A percentile compares a stretch with the other conserved stretches of the same genome.
These are phyloP conservation scores for Trametes cingulata DNA, from an alignment of 768 basidiomycete genomes.

Conservation along the genomic window DNA sequence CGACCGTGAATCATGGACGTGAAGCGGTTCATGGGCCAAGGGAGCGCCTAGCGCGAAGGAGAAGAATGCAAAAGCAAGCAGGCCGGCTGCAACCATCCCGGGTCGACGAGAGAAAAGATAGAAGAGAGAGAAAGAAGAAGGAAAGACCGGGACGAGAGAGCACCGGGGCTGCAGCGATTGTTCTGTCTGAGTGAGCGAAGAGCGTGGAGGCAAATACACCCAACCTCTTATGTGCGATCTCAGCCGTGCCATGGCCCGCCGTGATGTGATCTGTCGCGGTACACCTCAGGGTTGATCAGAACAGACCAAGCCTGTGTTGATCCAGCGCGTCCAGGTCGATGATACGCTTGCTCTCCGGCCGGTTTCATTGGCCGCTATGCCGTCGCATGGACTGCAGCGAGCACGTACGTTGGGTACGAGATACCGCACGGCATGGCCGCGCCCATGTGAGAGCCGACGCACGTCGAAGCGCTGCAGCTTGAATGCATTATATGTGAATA, in stretches of 20 bases:
- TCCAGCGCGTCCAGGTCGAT: too few species aligned
- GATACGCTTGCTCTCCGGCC: neutral
- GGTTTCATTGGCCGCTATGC: too few species aligned
- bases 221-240: too few species aligned
- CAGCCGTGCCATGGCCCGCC: too few species aligned
- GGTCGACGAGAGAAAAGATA: neutral
- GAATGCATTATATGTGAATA: neutral
- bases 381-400: too few species aligned
- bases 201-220: too few species aligned
- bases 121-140: neutral
- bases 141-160: neutral
- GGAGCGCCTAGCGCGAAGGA: slow-evolving; percentile 25
- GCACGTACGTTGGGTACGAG: neutral
- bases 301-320: too few species aligned
- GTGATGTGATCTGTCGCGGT: too few species aligned
- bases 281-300: too few species aligned
- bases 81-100: slow-evolving; percentile 26
- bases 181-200: too few species aligned
- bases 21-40: slow-evolving; percentile 17
- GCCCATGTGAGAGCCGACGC: too few species aligned
- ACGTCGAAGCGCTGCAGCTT: neutral
- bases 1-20: slow-evolving; percentile 33
- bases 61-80: slow-evolving; percentile 27
- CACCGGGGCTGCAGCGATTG: neutral
- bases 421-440: neutral